A percentile compares a stretch with the other conserved stretches of the same genome.
Evolutionary conservation across 176 grass and related monocot species (phyloP).

Genomic region (Aechmea fasciata): DNA sequence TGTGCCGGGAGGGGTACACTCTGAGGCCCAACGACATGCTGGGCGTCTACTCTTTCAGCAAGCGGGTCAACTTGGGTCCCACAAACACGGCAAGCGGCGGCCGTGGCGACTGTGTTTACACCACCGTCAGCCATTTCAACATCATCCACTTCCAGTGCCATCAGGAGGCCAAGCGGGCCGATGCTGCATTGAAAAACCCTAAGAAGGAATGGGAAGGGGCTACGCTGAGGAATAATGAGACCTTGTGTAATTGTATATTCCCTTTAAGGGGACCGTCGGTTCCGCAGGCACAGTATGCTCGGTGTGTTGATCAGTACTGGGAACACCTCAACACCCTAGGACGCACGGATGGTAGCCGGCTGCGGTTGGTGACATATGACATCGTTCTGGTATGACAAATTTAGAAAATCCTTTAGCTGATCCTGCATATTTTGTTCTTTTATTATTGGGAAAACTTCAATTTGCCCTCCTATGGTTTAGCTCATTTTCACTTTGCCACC

Average conservation of each 20-base stretch:
- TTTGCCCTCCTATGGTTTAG: no score
- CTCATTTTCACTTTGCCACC: no score
- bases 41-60: conserved; percentile 84
- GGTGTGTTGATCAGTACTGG: conserved; percentile 96
- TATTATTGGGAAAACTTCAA: not conserved
- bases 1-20: conserved; percentile 93
- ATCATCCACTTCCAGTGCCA: conserved; percentile 97
- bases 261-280: conserved; percentile 71
- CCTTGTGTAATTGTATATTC: conserved; percentile 96
- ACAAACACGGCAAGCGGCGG: conserved; percentile 51
- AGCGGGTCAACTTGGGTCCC: conserved; percentile 76
- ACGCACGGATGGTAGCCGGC: conserved; percentile 74
- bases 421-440: no score
- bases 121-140: conserved; percentile 92
- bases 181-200: conserved; percentile 80
- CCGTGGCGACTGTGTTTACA: conserved; percentile 90
- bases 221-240: conserved; percentile 90
- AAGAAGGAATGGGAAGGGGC: conserved; percentile 99
- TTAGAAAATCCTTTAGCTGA: not conserved
- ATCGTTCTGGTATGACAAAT: conserved; percentile 73
- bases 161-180: conserved; percentile 91
- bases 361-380: conserved; percentile 84
- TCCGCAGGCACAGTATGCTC: conserved; percentile 66
- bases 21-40: conserved; percentile 86
- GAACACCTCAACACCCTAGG: conserved; percentile 83